Percentiles rank a stretch among this genome's conserved stretches.
These are phyloP conservation scores for Cercospora nicotianae DNA, from an alignment of 2,329 filamentous ascomycete species.

Conservation along the genomic window DNA sequence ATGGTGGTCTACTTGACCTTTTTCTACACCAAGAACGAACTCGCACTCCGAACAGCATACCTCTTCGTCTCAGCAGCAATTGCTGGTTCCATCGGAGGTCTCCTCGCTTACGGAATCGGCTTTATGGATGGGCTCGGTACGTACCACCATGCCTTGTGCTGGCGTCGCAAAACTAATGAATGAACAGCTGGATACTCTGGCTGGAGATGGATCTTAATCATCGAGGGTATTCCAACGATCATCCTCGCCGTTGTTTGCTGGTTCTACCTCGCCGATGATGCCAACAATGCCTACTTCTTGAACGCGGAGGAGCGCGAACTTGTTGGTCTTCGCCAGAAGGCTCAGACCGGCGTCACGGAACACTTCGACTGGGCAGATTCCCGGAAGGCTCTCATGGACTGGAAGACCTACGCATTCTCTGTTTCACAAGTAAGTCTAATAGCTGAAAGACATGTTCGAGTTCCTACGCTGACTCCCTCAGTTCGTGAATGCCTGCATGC, in stretches of 20 bases:
- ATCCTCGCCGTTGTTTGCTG: conserved; percentile 42
- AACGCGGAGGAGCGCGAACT: conserved; percentile 60
- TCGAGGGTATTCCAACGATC: conserved; percentile 34
- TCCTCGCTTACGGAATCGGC: conserved; percentile 55
- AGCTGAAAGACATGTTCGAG: too few species aligned
- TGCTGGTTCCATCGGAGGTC: conserved; percentile 49
- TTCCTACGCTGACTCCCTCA: conserved; percentile 36
- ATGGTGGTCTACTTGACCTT: conserved; percentile 45
- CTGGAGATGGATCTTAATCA: conserved; percentile 69
- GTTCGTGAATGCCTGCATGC: conserved; percentile 73
- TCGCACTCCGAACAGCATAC: conserved; percentile 46
- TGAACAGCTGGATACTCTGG: conserved; percentile 54
- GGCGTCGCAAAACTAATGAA: conserved; percentile 39
- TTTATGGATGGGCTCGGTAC: conserved; percentile 67
- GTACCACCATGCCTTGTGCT: conserved; percentile 34
- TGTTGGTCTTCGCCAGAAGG: conserved; percentile 51
- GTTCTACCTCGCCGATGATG: conserved; percentile 62
- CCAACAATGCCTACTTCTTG: conserved; percentile 64
- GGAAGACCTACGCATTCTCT: conserved; percentile 73
- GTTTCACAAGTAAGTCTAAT: conserved; percentile 46
- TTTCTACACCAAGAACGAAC: conserved; percentile 48
- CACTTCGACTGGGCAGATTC: conserved; percentile 64
- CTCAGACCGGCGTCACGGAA: conserved; percentile 51
- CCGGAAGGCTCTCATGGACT: conserved; percentile 66
- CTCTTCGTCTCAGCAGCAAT: conserved; percentile 51